phyloP scores from a whole-genome alignment of 331 rosid genomes.

The Telfairia occidentalis region DNA sequence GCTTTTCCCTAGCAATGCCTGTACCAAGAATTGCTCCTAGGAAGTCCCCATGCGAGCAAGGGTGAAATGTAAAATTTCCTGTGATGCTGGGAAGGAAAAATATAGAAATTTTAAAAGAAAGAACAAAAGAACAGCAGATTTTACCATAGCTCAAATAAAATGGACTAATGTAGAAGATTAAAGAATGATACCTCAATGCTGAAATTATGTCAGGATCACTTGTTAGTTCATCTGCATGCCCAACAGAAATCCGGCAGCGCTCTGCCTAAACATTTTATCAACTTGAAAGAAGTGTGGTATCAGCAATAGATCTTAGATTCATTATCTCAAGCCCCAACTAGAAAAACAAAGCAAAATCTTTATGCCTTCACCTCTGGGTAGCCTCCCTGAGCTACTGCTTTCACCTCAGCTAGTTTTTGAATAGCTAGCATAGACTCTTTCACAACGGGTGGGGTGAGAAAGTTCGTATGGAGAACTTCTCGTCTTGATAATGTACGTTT shows the following conservation, averaged over 20 bases:
- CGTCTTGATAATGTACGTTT: slow-evolving; percentile 61
- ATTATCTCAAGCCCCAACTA: neutral
- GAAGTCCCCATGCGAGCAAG: slow-evolving; percentile 88
- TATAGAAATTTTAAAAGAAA: neutral
- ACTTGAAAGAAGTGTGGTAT: neutral
- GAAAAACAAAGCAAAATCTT: neutral
- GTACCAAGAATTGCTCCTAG: slow-evolving; percentile 84
- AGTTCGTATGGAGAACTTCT: slow-evolving; percentile 72
- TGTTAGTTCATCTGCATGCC: slow-evolving; percentile 58
- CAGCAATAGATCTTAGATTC: slow-evolving; percentile 1
- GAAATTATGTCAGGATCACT: slow-evolving; percentile 78
- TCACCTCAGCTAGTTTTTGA: slow-evolving; percentile 63
- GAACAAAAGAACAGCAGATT: neutral
- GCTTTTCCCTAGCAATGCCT: slow-evolving; percentile 70
- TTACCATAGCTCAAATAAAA: neutral
- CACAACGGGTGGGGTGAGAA: slow-evolving; percentile 77
- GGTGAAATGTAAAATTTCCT: slow-evolving; percentile 71
- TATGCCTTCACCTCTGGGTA: slow-evolving; percentile 62
- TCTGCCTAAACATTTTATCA: slow-evolving; percentile 55
- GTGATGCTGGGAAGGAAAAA: slow-evolving; percentile 47
- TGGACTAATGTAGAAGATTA: slow-evolving; percentile 6
- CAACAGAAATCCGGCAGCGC: slow-evolving; percentile 82
- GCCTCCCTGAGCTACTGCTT: slow-evolving; percentile 82
- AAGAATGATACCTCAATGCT: slow-evolving; percentile 51
- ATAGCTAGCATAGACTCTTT: slow-evolving; percentile 70